These are phyloP conservation scores for Fusarium buharicum DNA, from an alignment of 2,329 filamentous ascomycete genomes.

Conservation along the genomic window DNA sequence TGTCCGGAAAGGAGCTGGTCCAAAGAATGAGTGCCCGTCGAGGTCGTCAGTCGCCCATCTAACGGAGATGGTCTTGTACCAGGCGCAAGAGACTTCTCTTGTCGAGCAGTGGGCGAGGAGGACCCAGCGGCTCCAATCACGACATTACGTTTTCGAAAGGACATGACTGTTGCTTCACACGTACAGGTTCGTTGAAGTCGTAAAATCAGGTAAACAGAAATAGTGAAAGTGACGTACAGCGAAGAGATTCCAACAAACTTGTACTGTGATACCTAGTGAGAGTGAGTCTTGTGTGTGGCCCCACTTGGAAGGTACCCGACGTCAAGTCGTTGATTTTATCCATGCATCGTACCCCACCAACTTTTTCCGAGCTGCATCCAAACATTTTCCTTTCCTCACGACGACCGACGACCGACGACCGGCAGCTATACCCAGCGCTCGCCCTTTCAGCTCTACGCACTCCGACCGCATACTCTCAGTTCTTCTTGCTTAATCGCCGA, in stretches of 20 bases:
- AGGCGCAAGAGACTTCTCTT: conserved; percentile 53
- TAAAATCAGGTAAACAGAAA: not conserved
- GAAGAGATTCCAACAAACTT: not conserved
- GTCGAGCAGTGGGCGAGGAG: conserved; percentile 35
- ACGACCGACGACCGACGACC: conserved; percentile 9
- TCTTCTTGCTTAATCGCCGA: conserved; percentile 5
- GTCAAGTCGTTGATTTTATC: conserved; percentile 25
- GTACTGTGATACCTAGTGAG: not conserved
- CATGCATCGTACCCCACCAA: conserved; percentile 34
- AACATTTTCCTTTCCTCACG: conserved; percentile 40
- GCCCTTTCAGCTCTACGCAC: not conserved
- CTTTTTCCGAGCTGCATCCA: conserved; percentile 35
- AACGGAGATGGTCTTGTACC: conserved; percentile 84
- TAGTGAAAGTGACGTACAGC: not conserved
- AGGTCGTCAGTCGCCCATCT: conserved; percentile 88
- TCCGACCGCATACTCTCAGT: not conserved
- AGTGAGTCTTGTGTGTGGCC: conserved; percentile 19
- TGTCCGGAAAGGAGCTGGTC: conserved; percentile 89
- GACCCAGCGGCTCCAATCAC: conserved; percentile 55
- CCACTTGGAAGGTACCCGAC: conserved; percentile 37
- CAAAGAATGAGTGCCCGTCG: conserved; percentile 87
- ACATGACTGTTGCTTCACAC: conserved; percentile 54
- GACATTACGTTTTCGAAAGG: conserved; percentile 67
- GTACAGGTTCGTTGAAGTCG: not conserved
- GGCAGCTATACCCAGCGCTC: not conserved